Conservation (phyloP, 805 yeast species). For the Monosporozyma servazzii region DNA sequence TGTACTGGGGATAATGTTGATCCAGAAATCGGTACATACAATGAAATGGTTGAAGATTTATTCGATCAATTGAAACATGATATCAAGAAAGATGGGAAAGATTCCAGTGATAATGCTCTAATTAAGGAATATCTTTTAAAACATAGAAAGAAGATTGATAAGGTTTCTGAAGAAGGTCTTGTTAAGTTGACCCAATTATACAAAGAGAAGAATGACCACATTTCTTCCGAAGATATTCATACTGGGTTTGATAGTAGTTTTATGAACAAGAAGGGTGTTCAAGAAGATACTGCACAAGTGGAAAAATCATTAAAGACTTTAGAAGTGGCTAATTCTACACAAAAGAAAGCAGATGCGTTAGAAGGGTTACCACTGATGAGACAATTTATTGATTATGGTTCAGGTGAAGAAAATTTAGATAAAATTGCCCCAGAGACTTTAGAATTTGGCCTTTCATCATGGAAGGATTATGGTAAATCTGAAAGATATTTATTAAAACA, state of each 20-base stretch:
- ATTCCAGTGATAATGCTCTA: constrained; percentile 33
- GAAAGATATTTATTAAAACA: constrained; percentile 45
- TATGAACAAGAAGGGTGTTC: constrained; percentile 47
- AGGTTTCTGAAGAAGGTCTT: constrained; percentile 52
- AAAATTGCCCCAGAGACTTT: constrained; percentile 54
- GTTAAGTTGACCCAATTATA: constrained; percentile 58
- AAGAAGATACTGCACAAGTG: constrained; percentile 8
- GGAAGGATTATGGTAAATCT: constrained; percentile 40
- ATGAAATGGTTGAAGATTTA: constrained; percentile 88
- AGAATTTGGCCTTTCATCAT: constrained; percentile 50
- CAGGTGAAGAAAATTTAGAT: constrained; percentile 36
- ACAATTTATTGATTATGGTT: constrained; percentile 22
- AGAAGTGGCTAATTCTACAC: neutral
- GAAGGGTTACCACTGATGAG: constrained; percentile 5
- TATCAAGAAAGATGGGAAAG: constrained; percentile 38
- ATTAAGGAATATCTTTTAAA: constrained; percentile 33
- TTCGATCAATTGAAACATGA: constrained; percentile 68
- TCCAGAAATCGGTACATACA: constrained; percentile 53
- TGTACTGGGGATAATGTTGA: constrained; percentile 39
- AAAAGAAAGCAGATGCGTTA: neutral
- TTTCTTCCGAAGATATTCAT: constrained; percentile 83
- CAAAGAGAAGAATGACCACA: constrained; percentile 63
- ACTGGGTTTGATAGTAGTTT: constrained; percentile 87
- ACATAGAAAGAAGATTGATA: constrained; percentile 65
- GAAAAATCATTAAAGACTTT: constrained; percentile 5